Evolutionary conservation across 345 rosid species (phyloP).

Genomic region (Trapa bicornis): DNA sequence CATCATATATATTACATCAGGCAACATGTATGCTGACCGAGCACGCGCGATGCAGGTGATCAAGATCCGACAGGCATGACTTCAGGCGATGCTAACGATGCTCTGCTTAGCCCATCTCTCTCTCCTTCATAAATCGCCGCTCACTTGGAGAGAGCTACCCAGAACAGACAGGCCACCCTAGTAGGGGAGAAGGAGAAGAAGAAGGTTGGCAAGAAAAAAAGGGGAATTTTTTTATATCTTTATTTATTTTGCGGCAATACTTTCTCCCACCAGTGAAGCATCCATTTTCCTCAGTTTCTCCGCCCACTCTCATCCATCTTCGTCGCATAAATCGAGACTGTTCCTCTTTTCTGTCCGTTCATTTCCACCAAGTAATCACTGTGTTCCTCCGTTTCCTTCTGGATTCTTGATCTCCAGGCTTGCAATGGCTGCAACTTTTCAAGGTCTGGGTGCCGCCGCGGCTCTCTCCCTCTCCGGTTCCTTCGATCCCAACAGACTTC

Average conservation of each 20-base stretch:
- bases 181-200: background rate
- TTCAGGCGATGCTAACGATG: constrained; percentile 2
- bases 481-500: constrained; percentile 36
- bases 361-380: constrained; percentile 2
- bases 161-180: background rate
- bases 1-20: too few species aligned
- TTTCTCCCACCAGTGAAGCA: too few species aligned
- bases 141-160: constrained; percentile 2
- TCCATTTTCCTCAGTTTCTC: constrained; percentile 28
- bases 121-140: constrained; percentile 4
- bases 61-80: background rate
- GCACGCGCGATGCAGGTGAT: background rate
- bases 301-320: constrained; percentile 20
- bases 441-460: constrained; percentile 50
- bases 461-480: constrained; percentile 34
- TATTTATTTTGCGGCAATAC: background rate
- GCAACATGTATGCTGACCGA: background rate
- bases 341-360: background rate
- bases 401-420: background rate
- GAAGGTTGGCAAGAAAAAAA: background rate
- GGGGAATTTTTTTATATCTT: background rate
- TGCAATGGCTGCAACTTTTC: constrained; percentile 48
- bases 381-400: background rate
- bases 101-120: background rate
- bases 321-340: constrained; percentile 2